Conservation (phyloP, 2,329 filamentous ascomycete species). For the Neofusicoccum sp. region DNA sequence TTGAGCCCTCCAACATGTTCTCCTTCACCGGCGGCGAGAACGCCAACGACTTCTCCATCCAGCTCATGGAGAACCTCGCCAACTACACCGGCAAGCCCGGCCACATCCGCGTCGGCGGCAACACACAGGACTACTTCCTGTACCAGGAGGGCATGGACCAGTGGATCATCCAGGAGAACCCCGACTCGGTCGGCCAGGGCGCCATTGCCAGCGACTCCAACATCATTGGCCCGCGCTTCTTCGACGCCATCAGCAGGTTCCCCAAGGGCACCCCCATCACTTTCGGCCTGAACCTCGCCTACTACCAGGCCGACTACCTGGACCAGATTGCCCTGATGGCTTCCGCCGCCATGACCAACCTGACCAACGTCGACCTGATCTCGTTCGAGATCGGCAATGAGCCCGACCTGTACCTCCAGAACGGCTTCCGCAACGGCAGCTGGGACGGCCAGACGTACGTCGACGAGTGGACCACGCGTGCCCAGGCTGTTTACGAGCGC, state of each 20-base stretch:
- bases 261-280: slow-evolving; percentile 51
- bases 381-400: slow-evolving; percentile 48
- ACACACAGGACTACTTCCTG: slow-evolving; percentile 52
- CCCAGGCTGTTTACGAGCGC: slow-evolving; percentile 43
- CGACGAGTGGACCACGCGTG: slow-evolving; percentile 47
- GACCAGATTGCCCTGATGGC: slow-evolving; percentile 45
- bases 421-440: slow-evolving; percentile 44
- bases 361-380: slow-evolving; percentile 40
- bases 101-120: slow-evolving; percentile 51
- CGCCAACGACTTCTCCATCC: slow-evolving; percentile 47
- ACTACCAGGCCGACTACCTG: slow-evolving; percentile 44
- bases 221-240: slow-evolving; percentile 49
- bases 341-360: slow-evolving; percentile 34
- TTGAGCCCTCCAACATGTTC: slow-evolving; percentile 54
- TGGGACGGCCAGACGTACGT: slow-evolving; percentile 48
- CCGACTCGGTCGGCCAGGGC: slow-evolving; percentile 40
- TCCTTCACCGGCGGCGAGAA: slow-evolving; percentile 47
- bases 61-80: slow-evolving; percentile 49
- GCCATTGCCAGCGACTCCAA: slow-evolving; percentile 43
- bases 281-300: slow-evolving; percentile 52
- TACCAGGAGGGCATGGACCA: slow-evolving; percentile 39
- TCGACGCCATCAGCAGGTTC: slow-evolving; percentile 49
- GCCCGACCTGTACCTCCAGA: slow-evolving; percentile 44
- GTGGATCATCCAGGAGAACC: slow-evolving; percentile 41
- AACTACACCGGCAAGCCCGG: slow-evolving; percentile 50